Conservation (phyloP, 257 asterid genomes). For the Solanum boliviense region DNA sequence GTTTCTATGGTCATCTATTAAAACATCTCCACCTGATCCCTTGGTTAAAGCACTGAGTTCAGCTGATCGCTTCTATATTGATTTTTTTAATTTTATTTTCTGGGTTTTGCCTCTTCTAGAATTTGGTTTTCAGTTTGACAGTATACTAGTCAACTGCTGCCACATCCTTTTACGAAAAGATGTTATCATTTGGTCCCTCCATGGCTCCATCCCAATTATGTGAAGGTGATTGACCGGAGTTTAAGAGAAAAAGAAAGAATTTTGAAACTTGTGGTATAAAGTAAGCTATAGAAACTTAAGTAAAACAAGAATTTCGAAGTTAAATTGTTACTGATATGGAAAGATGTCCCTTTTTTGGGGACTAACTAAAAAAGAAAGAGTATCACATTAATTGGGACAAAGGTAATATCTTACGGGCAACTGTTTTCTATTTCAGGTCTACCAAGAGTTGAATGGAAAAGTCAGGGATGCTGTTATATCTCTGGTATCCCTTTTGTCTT, state of each 20-base stretch:
- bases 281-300: background rate
- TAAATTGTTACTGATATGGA: background rate
- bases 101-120: background rate
- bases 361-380: background rate
- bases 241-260: background rate
- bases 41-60: background rate
- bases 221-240: background rate
- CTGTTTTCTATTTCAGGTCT: constrained; percentile 50
- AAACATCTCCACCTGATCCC: background rate
- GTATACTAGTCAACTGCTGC: background rate
- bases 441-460: constrained; percentile 63
- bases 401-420: background rate
- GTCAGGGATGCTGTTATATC: constrained; percentile 95
- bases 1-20: background rate
- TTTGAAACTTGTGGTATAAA: background rate
- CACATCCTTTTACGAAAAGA: background rate
- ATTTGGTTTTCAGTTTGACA: background rate
- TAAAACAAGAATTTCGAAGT: background rate
- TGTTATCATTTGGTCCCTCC: background rate
- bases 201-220: background rate
- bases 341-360: background rate
- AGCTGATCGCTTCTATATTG: background rate
- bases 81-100: background rate
- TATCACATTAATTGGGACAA: background rate
- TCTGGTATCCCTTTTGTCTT: constrained; percentile 39